Base-by-base conservation (phyloP, 139 green algal genomes). In the Chlorella sp. region DNA sequence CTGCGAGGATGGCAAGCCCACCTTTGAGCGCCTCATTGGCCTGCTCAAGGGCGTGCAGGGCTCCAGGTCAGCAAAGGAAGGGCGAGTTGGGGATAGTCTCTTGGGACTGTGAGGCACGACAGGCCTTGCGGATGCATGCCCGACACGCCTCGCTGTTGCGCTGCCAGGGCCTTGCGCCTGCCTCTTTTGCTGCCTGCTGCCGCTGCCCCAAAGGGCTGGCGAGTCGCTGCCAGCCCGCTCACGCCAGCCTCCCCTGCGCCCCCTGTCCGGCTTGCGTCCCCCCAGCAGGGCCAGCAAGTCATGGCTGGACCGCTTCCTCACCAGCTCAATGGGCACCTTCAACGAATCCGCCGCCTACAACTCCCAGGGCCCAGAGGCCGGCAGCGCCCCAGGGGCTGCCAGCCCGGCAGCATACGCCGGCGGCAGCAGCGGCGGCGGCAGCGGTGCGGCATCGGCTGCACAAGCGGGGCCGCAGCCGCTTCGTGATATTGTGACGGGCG, bases 11-110 rank as follows among this genome's bases (percentile, higher is more conserved):
- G 62, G 36, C 38, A 83, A 81, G 69, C 90, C 90, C 36, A 79
- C 76, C 80, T 93, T 92, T 72, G 36, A 85, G 41, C 70, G 88
- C 24, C 73, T 93, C 32, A 46, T 89, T 17, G 83, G 88, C 67
- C 73, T 92, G 82, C 86, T 93, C 62, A 83, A 84, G 58, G 36
- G 19, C 8, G 75, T 89, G 28, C 69, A 75, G 36, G 84, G 83
- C 48, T 62, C 58, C 60, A 69, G 77, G 77, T 83, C 41, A 73
- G 77, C 17, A n/a, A n/a, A n/a, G n/a, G n/a, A n/a, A n/a, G n/a
- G n/a, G n/a, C n/a, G n/a, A n/a, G n/a, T n/a, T n/a, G n/a, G n/a
- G n/a, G n/a, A n/a, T n/a, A n/a, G n/a, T n/a, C n/a, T n/a, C n/a
- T n/a, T n/a, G n/a, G n/a, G n/a, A n/a, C n/a, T n/a, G n/a, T n/a